Evolutionary conservation across 2,329 filamentous ascomycete genomes (phyloP).

Genomic region (Leptographium wingfieldii): DNA sequence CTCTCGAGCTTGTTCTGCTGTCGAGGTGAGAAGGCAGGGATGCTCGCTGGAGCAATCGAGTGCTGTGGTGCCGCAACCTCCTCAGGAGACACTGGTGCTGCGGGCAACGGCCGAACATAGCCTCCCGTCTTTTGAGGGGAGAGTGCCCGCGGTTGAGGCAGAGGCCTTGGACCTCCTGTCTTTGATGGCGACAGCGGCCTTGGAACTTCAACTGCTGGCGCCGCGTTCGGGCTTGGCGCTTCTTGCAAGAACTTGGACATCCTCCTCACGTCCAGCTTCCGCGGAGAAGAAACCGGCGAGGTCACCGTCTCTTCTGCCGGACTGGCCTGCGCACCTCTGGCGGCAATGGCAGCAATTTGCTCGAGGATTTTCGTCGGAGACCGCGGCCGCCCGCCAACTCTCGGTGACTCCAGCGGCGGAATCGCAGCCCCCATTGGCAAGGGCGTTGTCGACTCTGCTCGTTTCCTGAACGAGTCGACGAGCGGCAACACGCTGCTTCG

Average conservation of each 20-base stretch:
- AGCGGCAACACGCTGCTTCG: neutral
- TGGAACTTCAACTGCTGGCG: conserved; percentile 16
- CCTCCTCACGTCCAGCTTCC: conserved; percentile 45
- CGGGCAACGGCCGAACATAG: conserved; percentile 3
- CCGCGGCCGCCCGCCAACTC: conserved; percentile 10
- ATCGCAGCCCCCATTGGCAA: conserved; percentile 14
- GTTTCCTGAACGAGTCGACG: conserved; percentile 12
- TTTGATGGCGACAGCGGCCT: conserved; percentile 20
- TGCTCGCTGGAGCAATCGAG: neutral
- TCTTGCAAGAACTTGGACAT: conserved; percentile 46
- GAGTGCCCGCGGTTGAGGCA: conserved; percentile 17
- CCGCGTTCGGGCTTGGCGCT: conserved; percentile 14
- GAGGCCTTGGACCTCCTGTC: conserved; percentile 11
- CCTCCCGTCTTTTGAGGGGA: conserved; percentile 19
- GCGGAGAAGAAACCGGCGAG: conserved; percentile 39
- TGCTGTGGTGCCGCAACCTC: neutral
- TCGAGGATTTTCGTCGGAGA: conserved; percentile 22
- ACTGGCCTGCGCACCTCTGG: conserved; percentile 15
- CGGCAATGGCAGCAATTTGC: conserved; percentile 19
- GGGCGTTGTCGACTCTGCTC: conserved; percentile 11
- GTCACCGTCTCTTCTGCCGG: conserved; percentile 17
- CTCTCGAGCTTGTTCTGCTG: neutral
- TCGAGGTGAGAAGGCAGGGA: neutral
- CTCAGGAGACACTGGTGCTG: neutral
- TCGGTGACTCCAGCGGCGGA: conserved; percentile 16